Conservation (phyloP, 768 basidiomycete genomes). For the Xerocomus potaroensis region DNA sequence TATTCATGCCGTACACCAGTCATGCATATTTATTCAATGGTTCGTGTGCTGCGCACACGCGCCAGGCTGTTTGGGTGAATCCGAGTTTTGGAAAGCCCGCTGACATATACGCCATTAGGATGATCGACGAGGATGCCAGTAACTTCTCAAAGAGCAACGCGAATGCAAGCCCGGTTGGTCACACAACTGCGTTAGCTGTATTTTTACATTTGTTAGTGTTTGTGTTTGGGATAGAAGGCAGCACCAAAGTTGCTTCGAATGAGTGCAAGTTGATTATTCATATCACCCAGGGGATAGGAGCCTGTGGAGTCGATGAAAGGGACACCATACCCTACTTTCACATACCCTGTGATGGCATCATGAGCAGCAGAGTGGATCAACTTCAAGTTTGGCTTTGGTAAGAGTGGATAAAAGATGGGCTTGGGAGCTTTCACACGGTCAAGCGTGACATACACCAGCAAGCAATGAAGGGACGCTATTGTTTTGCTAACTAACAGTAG, state of each 20-base stretch:
- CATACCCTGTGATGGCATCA: constrained; percentile 33
- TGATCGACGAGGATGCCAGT: constrained; percentile 25
- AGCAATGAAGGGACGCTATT: too few species aligned
- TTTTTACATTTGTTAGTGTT: neutral
- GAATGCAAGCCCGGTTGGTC: constrained; percentile 28
- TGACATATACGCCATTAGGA: constrained; percentile 30
- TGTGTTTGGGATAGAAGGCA: neutral
- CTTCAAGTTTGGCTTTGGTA: constrained; percentile 24
- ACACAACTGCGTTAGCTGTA: constrained; percentile 24
- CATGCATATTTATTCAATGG: too few species aligned
- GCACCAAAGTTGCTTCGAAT: too few species aligned
- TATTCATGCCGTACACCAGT: neutral
- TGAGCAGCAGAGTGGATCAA: constrained; percentile 31
- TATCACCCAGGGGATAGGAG: constrained; percentile 34
- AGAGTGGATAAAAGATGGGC: too few species aligned
- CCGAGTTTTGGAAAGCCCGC: constrained; percentile 22
- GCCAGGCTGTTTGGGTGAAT: constrained; percentile 28
- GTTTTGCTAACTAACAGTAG: too few species aligned
- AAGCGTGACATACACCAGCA: too few species aligned
- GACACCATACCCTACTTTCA: constrained; percentile 20
- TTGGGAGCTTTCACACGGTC: too few species aligned
- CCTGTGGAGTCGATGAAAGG: constrained; percentile 34
- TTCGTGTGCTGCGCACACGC: too few species aligned
- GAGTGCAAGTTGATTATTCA: constrained; percentile 31
- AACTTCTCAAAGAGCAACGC: constrained; percentile 26